Evolutionary conservation across 306 rosid genomes (phyloP), one percentile per base, ranked within the genome.

Genomic region (Medicago truncatula): DNA sequence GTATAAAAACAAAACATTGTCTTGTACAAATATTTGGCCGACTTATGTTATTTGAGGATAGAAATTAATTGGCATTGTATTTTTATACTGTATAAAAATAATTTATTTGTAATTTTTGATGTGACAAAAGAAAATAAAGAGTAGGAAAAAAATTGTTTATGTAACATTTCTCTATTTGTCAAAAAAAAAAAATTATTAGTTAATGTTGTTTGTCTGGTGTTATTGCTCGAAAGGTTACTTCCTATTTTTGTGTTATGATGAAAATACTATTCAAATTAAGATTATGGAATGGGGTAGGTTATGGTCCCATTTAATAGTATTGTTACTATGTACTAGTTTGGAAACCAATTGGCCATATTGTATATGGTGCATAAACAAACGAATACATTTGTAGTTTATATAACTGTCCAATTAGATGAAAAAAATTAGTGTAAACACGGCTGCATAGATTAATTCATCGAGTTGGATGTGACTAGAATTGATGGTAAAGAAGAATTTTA

Each of bases 171-270:
- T 14, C 8, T 50, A 76, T 57, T 58, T 72, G 75, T 83, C 53
- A n/a, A n/a, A n/a, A n/a, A n/a, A n/a, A n/a, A n/a, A n/a, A n/a
- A n/a, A n/a, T n/a, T n/a, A 44, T 73, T 78, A 83, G 79, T 81
- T 80, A 76, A 75, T 70, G 82, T 72, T 73, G 76, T 75, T 80
- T 84, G 76, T 81, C 84, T 85, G 88, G 85, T 74, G 86, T 50
- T 74, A 82, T 59, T 80, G 90, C 96, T 88, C 94, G 91, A 91
- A 92, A 91, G 86, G 64, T 23, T 84, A 71, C 60, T 74, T 78
- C 78, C 84, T 87, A 54, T 82, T 74, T 85, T 85, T 39, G 87
- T 80, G 82, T 71, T 86, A 83, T 57, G 18, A 25, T 86, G 81
- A 77, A 76, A 76, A 81, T 85, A 87, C 87, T 85, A 87, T 88